Percentiles rank a stretch among this genome's conserved stretches.
Conservation (phyloP, 2,329 filamentous ascomycete species). For the Lojkania enalia region DNA sequence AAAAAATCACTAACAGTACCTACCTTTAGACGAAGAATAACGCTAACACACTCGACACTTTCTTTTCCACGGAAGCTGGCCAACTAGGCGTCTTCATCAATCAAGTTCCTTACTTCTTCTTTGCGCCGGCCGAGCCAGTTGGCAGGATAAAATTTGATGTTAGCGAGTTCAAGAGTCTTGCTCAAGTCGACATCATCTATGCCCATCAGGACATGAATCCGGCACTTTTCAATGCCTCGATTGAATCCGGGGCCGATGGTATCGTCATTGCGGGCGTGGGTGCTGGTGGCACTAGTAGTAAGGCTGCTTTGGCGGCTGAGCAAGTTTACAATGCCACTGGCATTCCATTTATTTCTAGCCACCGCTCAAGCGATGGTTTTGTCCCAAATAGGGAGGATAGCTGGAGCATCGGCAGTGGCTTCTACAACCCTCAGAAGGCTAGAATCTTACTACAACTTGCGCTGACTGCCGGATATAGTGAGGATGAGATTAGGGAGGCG, state of each 20-base stretch:
- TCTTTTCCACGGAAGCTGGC: constrained; percentile 59
- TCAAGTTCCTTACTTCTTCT: constrained; percentile 64
- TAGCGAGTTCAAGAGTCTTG: constrained; percentile 51
- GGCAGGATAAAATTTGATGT: constrained; percentile 51
- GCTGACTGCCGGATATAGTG: constrained; percentile 31
- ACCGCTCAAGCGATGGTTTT: constrained; percentile 57
- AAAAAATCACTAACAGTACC: too few relatives aligned
- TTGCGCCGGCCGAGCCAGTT: constrained; percentile 49
- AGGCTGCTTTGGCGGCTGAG: constrained; percentile 44
- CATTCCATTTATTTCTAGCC: constrained; percentile 57
- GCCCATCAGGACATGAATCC: constrained; percentile 58
- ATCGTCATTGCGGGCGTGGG: constrained; percentile 61
- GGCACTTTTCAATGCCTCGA: constrained; percentile 52
- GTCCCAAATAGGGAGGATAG: constrained; percentile 44
- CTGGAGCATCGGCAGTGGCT: constrained; percentile 52
- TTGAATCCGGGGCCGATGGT: constrained; percentile 56
- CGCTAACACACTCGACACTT: constrained; percentile 65
- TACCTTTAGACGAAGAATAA: constrained; percentile 63
- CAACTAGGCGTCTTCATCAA: constrained; percentile 62
- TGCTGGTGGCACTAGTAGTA: constrained; percentile 52
- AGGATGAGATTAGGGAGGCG: constrained; percentile 51
- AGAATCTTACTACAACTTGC: constrained; percentile 54
- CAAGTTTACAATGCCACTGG: constrained; percentile 51
- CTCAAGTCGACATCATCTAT: constrained; percentile 61
- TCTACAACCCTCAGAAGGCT: constrained; percentile 60